Evolutionary conservation across 2,329 filamentous ascomycete species (phyloP).

Genomic region (Amesomyces nigricolor): DNA sequence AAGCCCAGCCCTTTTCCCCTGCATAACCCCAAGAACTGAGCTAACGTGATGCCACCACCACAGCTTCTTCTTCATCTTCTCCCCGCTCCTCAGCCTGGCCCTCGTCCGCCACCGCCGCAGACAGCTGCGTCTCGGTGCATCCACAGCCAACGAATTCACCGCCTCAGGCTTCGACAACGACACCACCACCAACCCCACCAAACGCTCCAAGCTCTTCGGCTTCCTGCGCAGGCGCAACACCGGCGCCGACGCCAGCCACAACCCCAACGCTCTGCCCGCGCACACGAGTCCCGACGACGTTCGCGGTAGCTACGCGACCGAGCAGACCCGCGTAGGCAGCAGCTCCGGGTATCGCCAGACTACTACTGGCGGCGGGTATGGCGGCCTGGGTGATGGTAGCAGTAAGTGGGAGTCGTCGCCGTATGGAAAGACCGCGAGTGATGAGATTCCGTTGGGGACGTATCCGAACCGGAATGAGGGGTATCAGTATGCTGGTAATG

Average conservation of each 20-base stretch:
- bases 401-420: conserved; percentile 7
- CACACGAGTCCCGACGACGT: conserved; percentile 21
- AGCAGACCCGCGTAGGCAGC: conserved; percentile 22
- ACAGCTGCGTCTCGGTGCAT: conserved; percentile 37
- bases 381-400: conserved; percentile 5
- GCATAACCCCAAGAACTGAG: too few species aligned
- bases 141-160: conserved; percentile 33
- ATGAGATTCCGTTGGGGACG: conserved; percentile 3
- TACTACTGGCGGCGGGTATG: conserved; percentile 8
- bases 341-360: conserved; percentile 3
- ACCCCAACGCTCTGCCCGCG: conserved; percentile 20
- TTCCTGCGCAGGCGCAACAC: conserved; percentile 12
- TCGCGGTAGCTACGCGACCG: conserved; percentile 21
- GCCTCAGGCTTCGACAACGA: conserved; percentile 18
- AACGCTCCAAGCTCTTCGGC: conserved; percentile 12
- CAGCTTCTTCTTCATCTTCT: conserved; percentile 32
- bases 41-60: neutral
- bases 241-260: neutral
- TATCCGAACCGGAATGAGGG: conserved; percentile 1
- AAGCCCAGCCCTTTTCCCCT: conserved; percentile 28
- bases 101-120: conserved; percentile 32
- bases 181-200: neutral
- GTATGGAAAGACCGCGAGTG: neutral
- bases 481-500: conserved; percentile 12
- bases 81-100: conserved; percentile 26